Evolutionary conservation across 768 basidiomycete species (phyloP), one percentile per base, ranked within the genome.

Genomic region (Mycena capillaripes): DNA sequence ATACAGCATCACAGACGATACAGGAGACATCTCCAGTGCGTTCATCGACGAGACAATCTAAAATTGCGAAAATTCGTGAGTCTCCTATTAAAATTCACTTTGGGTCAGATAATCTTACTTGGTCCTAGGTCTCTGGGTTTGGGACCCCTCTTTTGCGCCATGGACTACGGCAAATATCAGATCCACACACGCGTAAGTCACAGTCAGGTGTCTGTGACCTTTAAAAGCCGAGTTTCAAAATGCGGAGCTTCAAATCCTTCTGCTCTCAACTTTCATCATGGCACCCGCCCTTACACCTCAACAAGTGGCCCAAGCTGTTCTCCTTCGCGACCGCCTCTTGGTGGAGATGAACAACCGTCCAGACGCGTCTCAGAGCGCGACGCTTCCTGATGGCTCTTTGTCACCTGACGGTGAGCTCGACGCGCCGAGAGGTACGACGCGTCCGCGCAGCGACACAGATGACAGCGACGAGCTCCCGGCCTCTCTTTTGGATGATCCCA

Each of bases 91-190:
- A 4, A 63, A 46, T 48, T 11, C 7, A n/a, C 27, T 48, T 16
- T 27, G n/a, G n/a, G n/a, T 4, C 16, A 23, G 9, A 9, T 36
- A 40, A 53, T 27, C 55, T 42, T 5, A 58, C 66, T n/a, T 3
- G 29, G 21, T 25, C 56, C 55, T 9, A 67, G 11, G 66, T 67
- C 66, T 19, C 50, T 58, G 1, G 23, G 3, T 67, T 59, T 67
- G 2, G 19, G 42, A 21, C 66, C 66, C 12, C 36, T 12, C 36
- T n/a, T n/a, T n/a, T n/a, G n/a, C n/a, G n/a, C n/a, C n/a, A n/a
- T n/a, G n/a, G n/a, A n/a, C n/a, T n/a, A n/a, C n/a, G n/a, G n/a
- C n/a, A n/a, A n/a, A n/a, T n/a, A n/a, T n/a, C n/a, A n/a, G n/a
- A n/a, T n/a, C n/a, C n/a, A n/a, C n/a, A n/a, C n/a, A n/a, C n/a